These are phyloP conservation scores for Hypoxylon fragiforme DNA, from an alignment of 495 filamentous ascomycete species.

Conservation along the genomic window DNA sequence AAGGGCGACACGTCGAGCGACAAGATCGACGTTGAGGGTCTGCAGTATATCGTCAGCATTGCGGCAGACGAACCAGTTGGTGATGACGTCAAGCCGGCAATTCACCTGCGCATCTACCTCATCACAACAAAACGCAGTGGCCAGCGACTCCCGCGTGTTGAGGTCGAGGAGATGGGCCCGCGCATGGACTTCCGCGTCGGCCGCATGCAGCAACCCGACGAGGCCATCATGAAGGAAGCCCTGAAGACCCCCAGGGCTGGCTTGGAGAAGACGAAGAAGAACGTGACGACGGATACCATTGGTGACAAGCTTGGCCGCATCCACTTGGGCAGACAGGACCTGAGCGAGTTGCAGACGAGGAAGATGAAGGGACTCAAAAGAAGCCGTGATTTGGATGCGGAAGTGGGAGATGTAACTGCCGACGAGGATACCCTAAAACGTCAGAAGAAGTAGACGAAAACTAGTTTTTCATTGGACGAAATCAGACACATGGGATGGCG, in stretches of 20 bases:
- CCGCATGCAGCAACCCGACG: conserved; percentile 74
- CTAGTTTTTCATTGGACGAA: background rate
- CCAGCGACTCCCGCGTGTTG: conserved; percentile 83
- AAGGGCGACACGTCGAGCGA: conserved; percentile 61
- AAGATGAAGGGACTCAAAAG: conserved; percentile 99
- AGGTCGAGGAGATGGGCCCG: conserved; percentile 93
- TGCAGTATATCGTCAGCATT: conserved; percentile 85
- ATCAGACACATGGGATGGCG: conserved; percentile 17
- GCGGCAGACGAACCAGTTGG: conserved; percentile 69
- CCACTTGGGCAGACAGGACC: conserved; percentile 89
- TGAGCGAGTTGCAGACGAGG: conserved; percentile 83
- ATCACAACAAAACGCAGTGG: conserved; percentile 84
- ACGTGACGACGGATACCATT: conserved; percentile 84
- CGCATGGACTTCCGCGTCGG: conserved; percentile 92
- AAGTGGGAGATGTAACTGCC: conserved; percentile 19
- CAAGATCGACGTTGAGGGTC: conserved; percentile 88
- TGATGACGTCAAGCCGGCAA: conserved; percentile 59
- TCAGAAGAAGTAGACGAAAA: conserved; percentile 24
- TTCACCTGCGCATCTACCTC: conserved; percentile 84
- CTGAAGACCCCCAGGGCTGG: conserved; percentile 76
- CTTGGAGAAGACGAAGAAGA: conserved; percentile 90
- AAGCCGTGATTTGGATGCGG: conserved; percentile 60
- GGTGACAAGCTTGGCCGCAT: conserved; percentile 96
- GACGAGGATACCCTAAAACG: conserved; percentile 33
- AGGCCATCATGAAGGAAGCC: conserved; percentile 81